Evolutionary conservation across 805 yeast species (phyloP).

Genomic region (Schwanniomyces yamadae): DNA sequence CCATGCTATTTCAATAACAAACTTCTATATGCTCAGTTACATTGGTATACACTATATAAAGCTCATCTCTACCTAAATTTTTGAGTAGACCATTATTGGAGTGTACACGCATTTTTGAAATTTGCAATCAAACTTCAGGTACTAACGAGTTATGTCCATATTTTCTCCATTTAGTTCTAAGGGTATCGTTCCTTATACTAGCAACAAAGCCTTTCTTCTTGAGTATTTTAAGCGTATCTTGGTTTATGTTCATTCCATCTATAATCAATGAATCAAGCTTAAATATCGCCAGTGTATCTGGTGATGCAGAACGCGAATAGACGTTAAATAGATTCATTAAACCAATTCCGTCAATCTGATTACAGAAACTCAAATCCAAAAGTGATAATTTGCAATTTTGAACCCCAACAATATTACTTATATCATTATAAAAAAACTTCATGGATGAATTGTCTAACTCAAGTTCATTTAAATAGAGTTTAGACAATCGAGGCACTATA

Average conservation of each 20-base stretch:
- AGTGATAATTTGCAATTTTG: constrained; percentile 15
- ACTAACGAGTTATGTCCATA: constrained; percentile 35
- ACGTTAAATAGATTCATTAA: constrained; percentile 29
- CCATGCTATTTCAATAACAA: constrained; percentile 18
- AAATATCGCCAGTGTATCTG: constrained; percentile 5
- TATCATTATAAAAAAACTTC: constrained; percentile 27
- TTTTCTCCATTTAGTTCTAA: constrained; percentile 29
- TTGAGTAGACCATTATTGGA: not conserved
- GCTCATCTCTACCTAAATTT: constrained; percentile 5
- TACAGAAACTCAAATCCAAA: constrained; percentile 38
- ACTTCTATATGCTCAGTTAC: not conserved
- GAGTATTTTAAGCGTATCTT: constrained; percentile 24
- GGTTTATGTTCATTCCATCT: constrained; percentile 34
- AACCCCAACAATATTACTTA: constrained; percentile 16
- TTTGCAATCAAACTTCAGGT: constrained; percentile 7
- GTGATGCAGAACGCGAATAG: constrained; percentile 3
- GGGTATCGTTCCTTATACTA: constrained; percentile 22
- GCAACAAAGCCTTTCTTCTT: constrained; percentile 17
- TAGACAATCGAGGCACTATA: constrained; percentile 18
- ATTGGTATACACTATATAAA: not conserved
- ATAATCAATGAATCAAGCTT: constrained; percentile 22
- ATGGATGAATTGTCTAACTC: constrained; percentile 36
- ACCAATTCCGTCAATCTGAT: constrained; percentile 37
- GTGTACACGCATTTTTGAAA: not conserved
- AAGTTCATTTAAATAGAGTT: constrained; percentile 31